A percentile compares a stretch with the other conserved stretches of the same genome.
Evolutionary conservation across 768 basidiomycete genomes (phyloP).

Genomic region (Naematelia aurantialba): DNA sequence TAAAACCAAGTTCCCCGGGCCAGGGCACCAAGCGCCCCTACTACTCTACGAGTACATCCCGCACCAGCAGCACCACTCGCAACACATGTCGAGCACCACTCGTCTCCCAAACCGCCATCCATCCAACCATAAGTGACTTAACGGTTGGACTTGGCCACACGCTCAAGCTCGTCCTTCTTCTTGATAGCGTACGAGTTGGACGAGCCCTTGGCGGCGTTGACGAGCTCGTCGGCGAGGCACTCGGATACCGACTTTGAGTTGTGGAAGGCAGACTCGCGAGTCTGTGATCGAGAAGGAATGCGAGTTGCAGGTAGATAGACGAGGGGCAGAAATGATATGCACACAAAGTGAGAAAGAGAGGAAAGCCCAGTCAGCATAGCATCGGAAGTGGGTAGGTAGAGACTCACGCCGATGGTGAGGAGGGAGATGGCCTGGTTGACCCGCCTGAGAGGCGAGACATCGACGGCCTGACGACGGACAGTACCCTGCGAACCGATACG

Average conservation of each 20-base stretch:
- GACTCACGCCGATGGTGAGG: slow-evolving; percentile 87
- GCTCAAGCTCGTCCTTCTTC: slow-evolving; percentile 99
- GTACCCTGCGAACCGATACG: slow-evolving; percentile 99
- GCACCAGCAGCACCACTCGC: not conserved
- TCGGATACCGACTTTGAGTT: slow-evolving; percentile 99
- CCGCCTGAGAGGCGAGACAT: slow-evolving; percentile 94
- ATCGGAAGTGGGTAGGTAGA: not conserved
- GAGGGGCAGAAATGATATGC: not conserved
- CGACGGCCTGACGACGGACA: slow-evolving; percentile 98
- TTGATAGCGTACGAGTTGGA: slow-evolving; percentile 99
- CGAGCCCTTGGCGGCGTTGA: slow-evolving; percentile 99
- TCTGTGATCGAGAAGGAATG: slow-evolving; percentile 55
- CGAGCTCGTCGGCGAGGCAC: slow-evolving; percentile 97
- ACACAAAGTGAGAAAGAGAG: not conserved
- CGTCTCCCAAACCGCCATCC: slow-evolving; percentile 1
- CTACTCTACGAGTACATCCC: slow-evolving; percentile 1
- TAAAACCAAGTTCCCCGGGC: slow-evolving; percentile 10
- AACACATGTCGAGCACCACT: not conserved
- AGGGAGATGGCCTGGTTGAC: slow-evolving; percentile 97
- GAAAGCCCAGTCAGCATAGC: not conserved
- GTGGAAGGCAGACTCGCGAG: slow-evolving; percentile 99
- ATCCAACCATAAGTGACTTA: slow-evolving; percentile 55
- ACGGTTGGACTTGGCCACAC: slow-evolving; percentile 99
- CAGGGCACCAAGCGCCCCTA: slow-evolving; percentile 9
- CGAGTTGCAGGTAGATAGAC: not conserved